Evolutionary conservation across 164 flowering plant genomes (phyloP), one percentile per base, ranked within the genome.

Genomic region (Protea cynaroides): DNA sequence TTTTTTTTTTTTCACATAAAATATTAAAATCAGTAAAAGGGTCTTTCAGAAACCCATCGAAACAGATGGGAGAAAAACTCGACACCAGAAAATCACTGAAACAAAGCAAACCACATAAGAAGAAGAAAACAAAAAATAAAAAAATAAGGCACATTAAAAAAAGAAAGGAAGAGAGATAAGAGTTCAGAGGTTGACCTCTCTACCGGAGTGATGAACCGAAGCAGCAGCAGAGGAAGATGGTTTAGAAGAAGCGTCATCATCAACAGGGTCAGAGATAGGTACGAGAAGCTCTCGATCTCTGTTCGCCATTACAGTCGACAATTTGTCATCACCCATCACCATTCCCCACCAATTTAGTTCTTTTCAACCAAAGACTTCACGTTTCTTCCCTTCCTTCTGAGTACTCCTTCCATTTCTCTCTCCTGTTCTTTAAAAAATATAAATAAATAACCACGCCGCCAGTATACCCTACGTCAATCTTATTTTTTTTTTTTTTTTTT

Each of bases 221-320:
- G 92, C 66, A 13, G 84, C 65, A 8, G 91, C 81, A 0, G 77
- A 73, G 38, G 76, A 74, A 46, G 92, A 86, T 8, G 93, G 82
- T 57, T 85, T 83, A 40, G 84, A 68, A 38, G 85, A 69, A 43
- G 68, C 74, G 12, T 65, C 82, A 65, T 77, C 85, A 43, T 73
- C 76, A 68, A 46, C 71, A 56, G 89, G 65, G 55, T 89, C 84
- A 23, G 92, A 84, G 44, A 89, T 92, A 24, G 96, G 97, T 14
- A 88, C 83, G 21, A 91, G 87, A 61, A 88, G 89, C 76, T 91
- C 97, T 21, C 89, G 94, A 82, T 90, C 97, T 68, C 80, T 76
- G 71, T 55, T 78, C 12, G 75, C 83, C 88, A 84, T 86, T 58
- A 66, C 79, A 44, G 70, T 74, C 65, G 77, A 54, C 63, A 85